phyloP scores from a whole-genome alignment of 352 stramenopile genomes.

The Phytophthora tentaculata region DNA sequence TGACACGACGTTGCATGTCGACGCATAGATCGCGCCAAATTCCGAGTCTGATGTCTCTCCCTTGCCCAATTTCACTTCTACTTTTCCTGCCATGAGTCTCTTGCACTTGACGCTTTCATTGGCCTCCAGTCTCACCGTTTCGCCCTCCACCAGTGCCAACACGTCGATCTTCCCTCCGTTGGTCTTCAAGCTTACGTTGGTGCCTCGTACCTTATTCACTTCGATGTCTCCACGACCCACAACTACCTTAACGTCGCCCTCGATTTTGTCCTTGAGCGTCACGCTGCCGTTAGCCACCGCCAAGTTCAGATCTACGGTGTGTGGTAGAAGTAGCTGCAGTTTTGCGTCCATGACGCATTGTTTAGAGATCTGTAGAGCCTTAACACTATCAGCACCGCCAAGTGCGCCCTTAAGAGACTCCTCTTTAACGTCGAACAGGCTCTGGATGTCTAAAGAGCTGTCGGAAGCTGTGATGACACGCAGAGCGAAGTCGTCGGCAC shows the following conservation, averaged over 20 bases:
- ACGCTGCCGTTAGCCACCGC: conserved; percentile 55
- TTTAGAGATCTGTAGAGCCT: conserved; percentile 42
- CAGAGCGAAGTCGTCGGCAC: conserved; percentile 54
- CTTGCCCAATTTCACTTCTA: conserved; percentile 67
- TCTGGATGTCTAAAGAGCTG: not conserved
- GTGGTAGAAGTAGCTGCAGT: conserved; percentile 49
- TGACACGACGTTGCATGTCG: conserved; percentile 55
- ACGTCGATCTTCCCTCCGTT: conserved; percentile 63
- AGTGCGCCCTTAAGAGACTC: conserved; percentile 12
- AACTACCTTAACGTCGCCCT: conserved; percentile 74
- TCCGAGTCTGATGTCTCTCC: conserved; percentile 29
- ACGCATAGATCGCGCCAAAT: conserved; percentile 80
- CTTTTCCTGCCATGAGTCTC: conserved; percentile 59
- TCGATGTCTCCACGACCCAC: conserved; percentile 62
- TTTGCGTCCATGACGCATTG: conserved; percentile 13
- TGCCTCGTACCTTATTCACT: conserved; percentile 71
- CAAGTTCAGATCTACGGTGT: conserved; percentile 55
- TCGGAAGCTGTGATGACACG: conserved; percentile 23
- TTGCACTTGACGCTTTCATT: conserved; percentile 61
- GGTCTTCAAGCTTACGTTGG: conserved; percentile 63
- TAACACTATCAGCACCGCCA: not conserved
- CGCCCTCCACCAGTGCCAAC: conserved; percentile 59
- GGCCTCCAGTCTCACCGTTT: conserved; percentile 50
- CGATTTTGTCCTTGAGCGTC: conserved; percentile 63
- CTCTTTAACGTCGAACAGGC: conserved; percentile 40